Evolutionary conservation across 441 rosid genomes (phyloP).

Genomic region (Arabidopsis lyrata): DNA sequence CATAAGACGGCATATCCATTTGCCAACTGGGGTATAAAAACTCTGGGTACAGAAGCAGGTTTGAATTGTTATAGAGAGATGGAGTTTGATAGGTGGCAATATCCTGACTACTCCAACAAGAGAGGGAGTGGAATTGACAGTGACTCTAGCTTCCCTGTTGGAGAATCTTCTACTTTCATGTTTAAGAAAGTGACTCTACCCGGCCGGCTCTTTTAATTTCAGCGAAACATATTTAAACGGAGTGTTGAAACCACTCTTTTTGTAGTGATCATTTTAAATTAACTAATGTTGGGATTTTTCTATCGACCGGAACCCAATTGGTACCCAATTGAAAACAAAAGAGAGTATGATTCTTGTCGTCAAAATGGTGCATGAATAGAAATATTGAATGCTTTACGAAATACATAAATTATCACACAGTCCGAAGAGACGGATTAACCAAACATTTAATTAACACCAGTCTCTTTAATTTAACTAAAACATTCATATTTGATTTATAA

Average conservation of each 20-base stretch:
- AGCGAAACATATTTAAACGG: no score
- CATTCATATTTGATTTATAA: background rate
- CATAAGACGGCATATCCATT: constrained; percentile 48
- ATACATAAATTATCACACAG: constrained; percentile 9
- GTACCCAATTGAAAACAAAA: background rate
- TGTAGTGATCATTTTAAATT: no score
- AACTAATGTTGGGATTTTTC: no score
- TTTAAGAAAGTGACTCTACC: constrained; percentile 10
- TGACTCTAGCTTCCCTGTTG: constrained; percentile 47
- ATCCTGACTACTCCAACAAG: constrained; percentile 49
- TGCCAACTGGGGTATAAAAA: constrained; percentile 38
- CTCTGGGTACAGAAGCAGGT: constrained; percentile 1
- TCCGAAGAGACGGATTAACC: constrained; percentile 17
- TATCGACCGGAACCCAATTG: no score
- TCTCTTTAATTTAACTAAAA: background rate
- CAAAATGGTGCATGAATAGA: background rate
- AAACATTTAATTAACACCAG: background rate
- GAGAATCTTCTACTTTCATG: constrained; percentile 46
- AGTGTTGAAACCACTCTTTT: no score
- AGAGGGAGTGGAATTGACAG: constrained; percentile 42
- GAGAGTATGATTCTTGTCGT: background rate
- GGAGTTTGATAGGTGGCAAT: constrained; percentile 9
- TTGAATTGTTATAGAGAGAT: background rate
- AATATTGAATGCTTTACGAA: constrained; percentile 15
- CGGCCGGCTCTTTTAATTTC: no score